Evolutionary conservation across 2,329 filamentous ascomycete genomes (phyloP).

Genomic region (Talaromyces sp.): DNA sequence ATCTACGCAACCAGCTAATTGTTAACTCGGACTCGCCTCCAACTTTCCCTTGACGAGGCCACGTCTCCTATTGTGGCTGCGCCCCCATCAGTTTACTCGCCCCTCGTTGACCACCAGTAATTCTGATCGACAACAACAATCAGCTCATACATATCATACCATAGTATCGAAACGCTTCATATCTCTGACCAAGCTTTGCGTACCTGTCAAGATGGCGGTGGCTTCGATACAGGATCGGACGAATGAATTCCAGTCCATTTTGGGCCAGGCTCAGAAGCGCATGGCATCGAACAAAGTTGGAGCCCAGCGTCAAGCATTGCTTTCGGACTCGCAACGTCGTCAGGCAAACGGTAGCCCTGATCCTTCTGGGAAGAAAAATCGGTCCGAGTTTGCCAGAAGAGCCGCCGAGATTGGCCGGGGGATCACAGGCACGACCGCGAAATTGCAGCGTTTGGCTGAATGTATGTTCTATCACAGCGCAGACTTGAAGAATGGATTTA

Average conservation of each 20-base stretch:
- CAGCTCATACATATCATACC: background rate
- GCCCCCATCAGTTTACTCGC: background rate
- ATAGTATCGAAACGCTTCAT: background rate
- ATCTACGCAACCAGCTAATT: background rate
- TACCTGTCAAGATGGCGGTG: conserved; percentile 40
- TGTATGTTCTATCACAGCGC: conserved; percentile 34
- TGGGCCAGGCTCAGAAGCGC: conserved; percentile 75
- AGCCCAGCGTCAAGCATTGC: conserved; percentile 72
- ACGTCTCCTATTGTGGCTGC: background rate
- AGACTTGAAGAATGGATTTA: background rate
- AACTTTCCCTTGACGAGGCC: background rate
- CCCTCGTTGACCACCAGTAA: background rate
- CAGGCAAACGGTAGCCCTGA: conserved; percentile 57
- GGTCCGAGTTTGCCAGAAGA: conserved; percentile 88
- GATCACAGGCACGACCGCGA: conserved; percentile 88
- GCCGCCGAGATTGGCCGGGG: conserved; percentile 89
- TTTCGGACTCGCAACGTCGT: conserved; percentile 62
- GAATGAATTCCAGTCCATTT: conserved; percentile 86
- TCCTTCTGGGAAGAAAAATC: conserved; percentile 43
- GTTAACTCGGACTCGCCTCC: background rate
- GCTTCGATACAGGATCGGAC: conserved; percentile 93
- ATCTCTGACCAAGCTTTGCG: background rate
- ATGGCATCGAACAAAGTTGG: conserved; percentile 71
- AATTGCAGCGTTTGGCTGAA: conserved; percentile 88
- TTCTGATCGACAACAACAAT: background rate